A percentile compares a stretch with the other conserved stretches of the same genome.
Evolutionary conservation across 805 yeast genomes (phyloP).

Genomic region (Brettanomyces custersianus): DNA sequence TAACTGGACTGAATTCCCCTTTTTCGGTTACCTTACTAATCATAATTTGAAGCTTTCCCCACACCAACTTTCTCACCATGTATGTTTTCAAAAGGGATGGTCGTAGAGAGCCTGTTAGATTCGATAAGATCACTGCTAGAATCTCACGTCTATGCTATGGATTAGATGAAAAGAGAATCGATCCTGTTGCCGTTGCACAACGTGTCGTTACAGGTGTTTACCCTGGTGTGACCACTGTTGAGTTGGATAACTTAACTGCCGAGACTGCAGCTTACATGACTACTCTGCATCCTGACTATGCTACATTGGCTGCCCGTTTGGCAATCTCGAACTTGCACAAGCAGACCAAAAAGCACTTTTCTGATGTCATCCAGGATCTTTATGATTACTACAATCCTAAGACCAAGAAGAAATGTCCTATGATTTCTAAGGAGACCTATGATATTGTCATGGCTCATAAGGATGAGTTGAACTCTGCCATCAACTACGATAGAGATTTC

Average conservation of each 20-base stretch:
- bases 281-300: conserved; percentile 96
- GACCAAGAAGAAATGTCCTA: conserved; percentile 55
- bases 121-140: conserved; percentile 94
- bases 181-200: conserved; percentile 93
- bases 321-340: conserved; percentile 92
- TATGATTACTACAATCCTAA: conserved; percentile 76
- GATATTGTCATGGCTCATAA: conserved; percentile 54
- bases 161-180: conserved; percentile 83
- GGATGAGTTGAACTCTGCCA: conserved; percentile 61
- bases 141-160: conserved; percentile 93
- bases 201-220: conserved; percentile 93
- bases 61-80: conserved; percentile 42
- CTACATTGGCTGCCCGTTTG: conserved; percentile 88
- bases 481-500: conserved; percentile 63
- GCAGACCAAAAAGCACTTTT: conserved; percentile 76
- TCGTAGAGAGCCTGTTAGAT: conserved; percentile 86
- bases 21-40: too few relatives aligned
- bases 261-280: conserved; percentile 98
- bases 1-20: too few relatives aligned
- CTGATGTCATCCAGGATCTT: conserved; percentile 65
- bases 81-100: conserved; percentile 90
- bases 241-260: conserved; percentile 73
- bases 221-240: conserved; percentile 93
- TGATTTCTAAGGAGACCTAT: conserved; percentile 62
- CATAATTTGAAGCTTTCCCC: too few relatives aligned